Evolutionary conservation across 176 grass and related monocot species (phyloP), one percentile per base, ranked within the genome.

Genomic region (Ampelocalamus luodianensis): DNA sequence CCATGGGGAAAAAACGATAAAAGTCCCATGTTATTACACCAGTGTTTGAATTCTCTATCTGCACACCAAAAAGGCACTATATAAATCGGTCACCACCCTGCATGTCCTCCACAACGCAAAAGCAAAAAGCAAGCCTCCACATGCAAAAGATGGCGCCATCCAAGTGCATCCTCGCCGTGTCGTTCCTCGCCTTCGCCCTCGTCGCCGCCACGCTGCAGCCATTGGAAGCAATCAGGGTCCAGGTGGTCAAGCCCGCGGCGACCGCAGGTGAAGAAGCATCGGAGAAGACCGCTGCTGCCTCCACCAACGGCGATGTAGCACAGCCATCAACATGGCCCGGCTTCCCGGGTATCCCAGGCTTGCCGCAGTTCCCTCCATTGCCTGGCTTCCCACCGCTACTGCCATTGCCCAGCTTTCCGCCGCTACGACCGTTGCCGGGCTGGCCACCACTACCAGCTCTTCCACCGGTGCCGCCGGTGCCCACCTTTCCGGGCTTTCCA

Each of bases 131-230:
- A 8, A 43, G 13, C 12, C 29, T 66, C 32, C 5, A 29, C 63
- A 26, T 8, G 26, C 26, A 20, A 8, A 13, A 70, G 68, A 71
- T 71, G 50, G 49, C 34, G 29, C 24, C 62, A 12, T 69, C 24
- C 5, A 82, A 45, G 68, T 4, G 6, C 80, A 3, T 37, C 22
- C 42, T 69, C 18, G 18, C 34, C 38, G 38, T 39, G 38, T 3
- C 78, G 26, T n/a, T 78, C 48, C 48, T 75, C 46, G 59, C 71
- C 85, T 5, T 81, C 24, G 18, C 26, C 6, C 37, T 87, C 2
- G 3, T 68, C 10, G 37, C 77, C 59, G 12, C 1, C 65, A 20
- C 38, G n/a, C 23, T 18, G 2, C 85, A 23, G 36, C 79, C 79
- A 18, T 82, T 66, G 15, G 50, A 50, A 26, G 77, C 77, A 40